Evolutionary conservation across 1,139 yeast genomes (phyloP).

Genomic region (Lodderomyces pseudojiufengensis): DNA sequence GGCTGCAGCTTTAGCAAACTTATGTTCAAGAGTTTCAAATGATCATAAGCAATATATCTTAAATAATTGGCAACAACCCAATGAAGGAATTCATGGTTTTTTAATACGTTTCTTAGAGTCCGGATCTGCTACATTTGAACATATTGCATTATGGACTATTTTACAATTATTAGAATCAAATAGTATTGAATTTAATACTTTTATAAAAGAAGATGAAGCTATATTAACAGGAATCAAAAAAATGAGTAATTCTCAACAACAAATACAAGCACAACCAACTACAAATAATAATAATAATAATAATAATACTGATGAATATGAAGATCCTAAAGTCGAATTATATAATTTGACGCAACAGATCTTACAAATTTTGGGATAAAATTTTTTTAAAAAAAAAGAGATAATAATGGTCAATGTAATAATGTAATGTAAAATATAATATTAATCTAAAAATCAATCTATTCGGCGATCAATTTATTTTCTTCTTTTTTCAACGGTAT

Average conservation of each 20-base stretch:
- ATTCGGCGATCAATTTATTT: neutral
- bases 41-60: conserved; percentile 75
- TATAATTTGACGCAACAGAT: conserved; percentile 80
- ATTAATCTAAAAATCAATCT: neutral
- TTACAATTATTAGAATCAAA: conserved; percentile 88
- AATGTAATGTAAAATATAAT: neutral
- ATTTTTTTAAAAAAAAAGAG: neutral
- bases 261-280: conserved; percentile 24
- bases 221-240: conserved; percentile 55
- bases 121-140: conserved; percentile 95
- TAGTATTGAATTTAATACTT: conserved; percentile 61
- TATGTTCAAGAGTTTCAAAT: conserved; percentile 79
- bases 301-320: conserved; percentile 38
- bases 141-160: conserved; percentile 96
- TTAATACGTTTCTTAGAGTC: conserved; percentile 75
- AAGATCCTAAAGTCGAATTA: conserved; percentile 68
- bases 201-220: conserved; percentile 59
- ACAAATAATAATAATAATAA: conserved; percentile 3
- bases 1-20: conserved; percentile 95
- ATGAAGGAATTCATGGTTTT: conserved; percentile 84
- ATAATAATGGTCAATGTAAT: neutral
- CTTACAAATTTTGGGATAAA: conserved; percentile 47
- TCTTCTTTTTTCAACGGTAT: no score
- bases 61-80: conserved; percentile 74
- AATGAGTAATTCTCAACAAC: conserved; percentile 44